Percentiles rank a stretch among this genome's conserved stretches.
Conservation (phyloP, 208 protist genomes). For the Trypanosoma scelopori region DNA sequence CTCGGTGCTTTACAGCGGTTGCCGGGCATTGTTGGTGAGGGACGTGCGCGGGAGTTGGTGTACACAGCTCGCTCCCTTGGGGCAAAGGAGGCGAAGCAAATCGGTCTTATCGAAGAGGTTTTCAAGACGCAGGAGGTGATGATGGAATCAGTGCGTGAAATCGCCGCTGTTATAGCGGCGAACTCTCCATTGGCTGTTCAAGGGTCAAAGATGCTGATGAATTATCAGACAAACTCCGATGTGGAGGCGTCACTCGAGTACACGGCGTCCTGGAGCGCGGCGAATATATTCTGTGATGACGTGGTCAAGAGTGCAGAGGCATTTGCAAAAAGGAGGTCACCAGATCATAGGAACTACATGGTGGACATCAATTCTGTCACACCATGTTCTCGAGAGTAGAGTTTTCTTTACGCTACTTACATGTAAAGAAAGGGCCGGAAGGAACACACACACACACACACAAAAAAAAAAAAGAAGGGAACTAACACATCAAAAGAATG, state of each 20-base stretch:
- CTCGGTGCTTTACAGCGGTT: conserved; percentile 73
- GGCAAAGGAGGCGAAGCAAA: conserved; percentile 34
- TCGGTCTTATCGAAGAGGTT: conserved; percentile 65
- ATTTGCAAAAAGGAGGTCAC: conserved; percentile 50
- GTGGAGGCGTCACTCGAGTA: conserved; percentile 53
- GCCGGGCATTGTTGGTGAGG: conserved; percentile 63
- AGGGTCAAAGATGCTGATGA: conserved; percentile 71
- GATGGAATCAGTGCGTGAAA: conserved; percentile 38
- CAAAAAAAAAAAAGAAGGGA: no score
- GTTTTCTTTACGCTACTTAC: not conserved
- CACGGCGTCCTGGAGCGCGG: conserved; percentile 56
- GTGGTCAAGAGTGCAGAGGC: conserved; percentile 44
- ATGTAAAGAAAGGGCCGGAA: no score
- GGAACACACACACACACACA: no score
- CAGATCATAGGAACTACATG: conserved; percentile 65
- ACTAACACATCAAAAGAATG: no score
- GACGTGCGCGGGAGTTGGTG: conserved; percentile 61
- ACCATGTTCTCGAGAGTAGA: conserved; percentile 11
- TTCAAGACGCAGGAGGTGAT: conserved; percentile 45
- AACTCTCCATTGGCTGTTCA: conserved; percentile 75
- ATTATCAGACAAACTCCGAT: conserved; percentile 45
- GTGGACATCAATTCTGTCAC: conserved; percentile 23
- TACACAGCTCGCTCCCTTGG: conserved; percentile 59
- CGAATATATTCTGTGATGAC: conserved; percentile 65
- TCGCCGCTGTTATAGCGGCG: conserved; percentile 45